Conservation (phyloP, 2,329 filamentous ascomycete species). For the Xylariaceae sp. region DNA sequence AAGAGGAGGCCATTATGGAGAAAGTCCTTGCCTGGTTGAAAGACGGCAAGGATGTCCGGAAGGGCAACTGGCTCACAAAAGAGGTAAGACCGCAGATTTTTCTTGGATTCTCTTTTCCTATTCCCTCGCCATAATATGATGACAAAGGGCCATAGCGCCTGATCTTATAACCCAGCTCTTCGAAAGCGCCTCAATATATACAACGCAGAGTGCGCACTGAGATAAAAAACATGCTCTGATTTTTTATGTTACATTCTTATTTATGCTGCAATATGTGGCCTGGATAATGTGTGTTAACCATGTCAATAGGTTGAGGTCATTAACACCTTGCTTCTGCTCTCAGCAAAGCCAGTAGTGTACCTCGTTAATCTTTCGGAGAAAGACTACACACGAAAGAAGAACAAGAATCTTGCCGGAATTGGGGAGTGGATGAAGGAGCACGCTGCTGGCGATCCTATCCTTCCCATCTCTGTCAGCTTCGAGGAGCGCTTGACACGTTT, state of each 20-base stretch:
- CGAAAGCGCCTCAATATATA: constrained; percentile 68
- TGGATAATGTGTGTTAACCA: constrained; percentile 24
- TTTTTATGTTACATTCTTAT: constrained; percentile 1
- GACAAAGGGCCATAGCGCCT: constrained; percentile 95
- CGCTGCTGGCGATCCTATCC: constrained; percentile 79
- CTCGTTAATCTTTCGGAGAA: constrained; percentile 95
- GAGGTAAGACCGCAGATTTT: constrained; percentile 63
- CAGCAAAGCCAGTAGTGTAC: constrained; percentile 95
- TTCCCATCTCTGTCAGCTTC: constrained; percentile 86
- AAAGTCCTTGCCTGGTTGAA: constrained; percentile 80
- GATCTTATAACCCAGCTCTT: constrained; percentile 98
- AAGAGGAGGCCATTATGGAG: constrained; percentile 89
- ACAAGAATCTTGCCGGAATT: constrained; percentile 94
- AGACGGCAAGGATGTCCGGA: constrained; percentile 87
- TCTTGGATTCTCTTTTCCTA: constrained; percentile 15
- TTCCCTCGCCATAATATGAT: constrained; percentile 57
- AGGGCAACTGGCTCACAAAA: constrained; percentile 83
- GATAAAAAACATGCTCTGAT: constrained; percentile 75
- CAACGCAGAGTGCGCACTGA: constrained; percentile 79
- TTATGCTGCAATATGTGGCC: background rate
- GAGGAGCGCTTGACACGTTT: constrained; percentile 87
- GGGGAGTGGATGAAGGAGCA: constrained; percentile 94
- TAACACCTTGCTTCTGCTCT: constrained; percentile 91
- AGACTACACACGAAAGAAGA: constrained; percentile 98
- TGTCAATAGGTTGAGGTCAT: constrained; percentile 80